Conservation (phyloP, 495 filamentous ascomycete genomes). For the Talaromyces stipitatus region DNA sequence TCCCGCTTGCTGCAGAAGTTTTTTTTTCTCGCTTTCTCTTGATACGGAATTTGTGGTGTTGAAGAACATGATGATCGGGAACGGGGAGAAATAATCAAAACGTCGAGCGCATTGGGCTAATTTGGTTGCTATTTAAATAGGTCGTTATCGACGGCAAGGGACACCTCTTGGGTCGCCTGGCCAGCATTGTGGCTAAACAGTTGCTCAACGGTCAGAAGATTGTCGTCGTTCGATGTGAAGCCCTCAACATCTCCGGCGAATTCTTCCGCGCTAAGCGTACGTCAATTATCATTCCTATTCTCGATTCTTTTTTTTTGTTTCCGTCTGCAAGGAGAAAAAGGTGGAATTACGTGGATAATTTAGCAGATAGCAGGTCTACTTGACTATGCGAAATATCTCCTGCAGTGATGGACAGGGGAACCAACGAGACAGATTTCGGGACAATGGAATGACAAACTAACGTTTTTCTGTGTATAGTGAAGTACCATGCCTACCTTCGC, state of each 20-base stretch:
- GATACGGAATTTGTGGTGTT: not conserved
- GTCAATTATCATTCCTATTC: conserved; percentile 34
- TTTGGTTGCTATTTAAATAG: conserved; percentile 40
- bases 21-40: conserved; percentile 4
- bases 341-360: not conserved
- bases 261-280: conserved; percentile 99
- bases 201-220: conserved; percentile 99
- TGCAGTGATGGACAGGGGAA: not conserved
- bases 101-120: conserved; percentile 17
- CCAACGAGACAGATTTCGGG: not conserved
- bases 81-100: not conserved
- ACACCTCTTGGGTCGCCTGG: conserved; percentile 97
- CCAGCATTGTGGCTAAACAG: conserved; percentile 98
- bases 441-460: conserved; percentile 21
- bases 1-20: conserved; percentile 10
- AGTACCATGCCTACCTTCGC: conserved; percentile 99
- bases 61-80: not conserved
- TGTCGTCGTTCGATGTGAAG: conserved; percentile 96
- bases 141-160: conserved; percentile 99
- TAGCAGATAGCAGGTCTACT: conserved; percentile 1
- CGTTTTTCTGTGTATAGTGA: conserved; percentile 58
- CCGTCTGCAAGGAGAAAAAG: not conserved
- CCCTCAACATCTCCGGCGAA: conserved; percentile 99
- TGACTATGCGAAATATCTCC: conserved; percentile 7
- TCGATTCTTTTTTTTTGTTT: not conserved